Evolutionary conservation across 2,329 filamentous ascomycete genomes (phyloP), one percentile per base, ranked within the genome.

Genomic region (Fusarium sp.): DNA sequence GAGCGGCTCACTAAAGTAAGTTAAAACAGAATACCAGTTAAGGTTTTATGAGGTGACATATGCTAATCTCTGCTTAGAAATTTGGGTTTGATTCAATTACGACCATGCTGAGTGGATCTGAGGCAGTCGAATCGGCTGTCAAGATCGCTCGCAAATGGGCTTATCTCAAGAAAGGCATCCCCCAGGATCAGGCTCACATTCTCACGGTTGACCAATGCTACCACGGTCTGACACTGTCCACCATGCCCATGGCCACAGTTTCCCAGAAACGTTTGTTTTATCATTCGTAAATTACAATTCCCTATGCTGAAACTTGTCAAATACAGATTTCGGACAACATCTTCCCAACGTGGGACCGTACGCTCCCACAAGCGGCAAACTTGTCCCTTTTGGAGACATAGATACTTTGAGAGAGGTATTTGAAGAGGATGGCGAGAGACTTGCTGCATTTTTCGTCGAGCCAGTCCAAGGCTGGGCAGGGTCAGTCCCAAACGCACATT

Each of bases 61-160:
- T 36, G 12, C 42, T 45, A 14, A 45, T 45, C 3, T 16, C 5
- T n/a, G 10, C 3, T 18, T 14, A 51, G 48, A 51, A 51, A 28
- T 51, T 51, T 6, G 48, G 48, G 1, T 36, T 51, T 10, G 48
- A 36, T 14, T 51, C 31, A 10, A 36, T 51, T 20, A n/a, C 33
- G 6, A 51, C 31, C 9, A 51, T 51, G 48, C 31, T 51, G 11
- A 51, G 48, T 14, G 48, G 48, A 26, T 51, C 31, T 15, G 24
- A 51, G 24, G 48, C 48, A 24, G 48, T 51, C 12, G 31, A 51
- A 26, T 51, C 48, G 7, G 48, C 48, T 3, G 48, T 51, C 31
- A 51, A 51, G 16, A 51, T 51, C 4, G 48, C 48, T 11, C n/a
- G 48, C n/a, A 51, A 51, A 24, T 51, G 48, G 48, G 48, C 48